phyloP scores from a whole-genome alignment of 192 early-diverging fungal species.

The Umbelopsis vinacea region DNA sequence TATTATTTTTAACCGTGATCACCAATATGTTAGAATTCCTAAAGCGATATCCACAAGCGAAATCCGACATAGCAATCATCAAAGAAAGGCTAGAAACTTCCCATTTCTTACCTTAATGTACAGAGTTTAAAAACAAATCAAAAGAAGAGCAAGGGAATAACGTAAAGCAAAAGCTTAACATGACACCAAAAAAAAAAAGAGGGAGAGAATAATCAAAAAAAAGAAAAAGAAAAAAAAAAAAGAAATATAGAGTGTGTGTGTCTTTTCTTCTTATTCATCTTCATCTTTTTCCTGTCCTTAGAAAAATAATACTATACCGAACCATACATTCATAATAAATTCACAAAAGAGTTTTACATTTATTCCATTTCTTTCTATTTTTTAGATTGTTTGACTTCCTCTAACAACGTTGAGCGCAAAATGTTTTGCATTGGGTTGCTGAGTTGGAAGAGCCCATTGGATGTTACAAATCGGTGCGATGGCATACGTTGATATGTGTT shows the following conservation, averaged over 20 bases:
- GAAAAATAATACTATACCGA: background rate
- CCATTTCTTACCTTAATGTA: conserved; percentile 8
- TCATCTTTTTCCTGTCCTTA: too few species aligned
- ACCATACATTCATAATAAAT: background rate
- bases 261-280: background rate
- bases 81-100: background rate
- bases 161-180: background rate
- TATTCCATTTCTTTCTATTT: conserved; percentile 10
- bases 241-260: background rate
- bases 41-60: conserved; percentile 11
- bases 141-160: background rate
- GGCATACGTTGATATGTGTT: conserved; percentile 62
- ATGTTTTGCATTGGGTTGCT: conserved; percentile 50
- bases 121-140: conserved; percentile 1
- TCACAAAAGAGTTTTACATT: background rate
- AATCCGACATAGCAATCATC: conserved; percentile 7
- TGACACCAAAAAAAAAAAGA: conserved; percentile 1
- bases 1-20: conserved; percentile 9
- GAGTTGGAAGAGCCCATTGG: conserved; percentile 55
- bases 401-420: conserved; percentile 31
- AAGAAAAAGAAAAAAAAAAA: background rate
- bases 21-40: conserved; percentile 3
- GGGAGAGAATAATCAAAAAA: background rate
- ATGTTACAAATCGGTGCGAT: conserved; percentile 56
- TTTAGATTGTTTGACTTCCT: conserved; percentile 15